Evolutionary conservation across 768 basidiomycete species (phyloP), one percentile per base, ranked within the genome.

Genomic region (Amanita pallidorosea): DNA sequence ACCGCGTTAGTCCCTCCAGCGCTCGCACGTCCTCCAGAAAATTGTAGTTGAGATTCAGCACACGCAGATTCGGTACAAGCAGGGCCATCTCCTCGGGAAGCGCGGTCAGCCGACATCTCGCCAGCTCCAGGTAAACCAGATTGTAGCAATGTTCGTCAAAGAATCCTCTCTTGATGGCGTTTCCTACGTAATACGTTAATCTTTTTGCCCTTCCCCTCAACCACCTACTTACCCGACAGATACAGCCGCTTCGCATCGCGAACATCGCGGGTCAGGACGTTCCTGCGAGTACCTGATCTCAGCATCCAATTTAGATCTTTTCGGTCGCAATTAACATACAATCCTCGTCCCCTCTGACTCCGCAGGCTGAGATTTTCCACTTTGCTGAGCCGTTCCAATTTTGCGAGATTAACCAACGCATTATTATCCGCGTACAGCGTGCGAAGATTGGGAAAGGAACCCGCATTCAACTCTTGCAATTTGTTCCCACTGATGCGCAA

Each of bases 31-130:
- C 83, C 58, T 92, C 81, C 64, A 98, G 63, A 66, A 94, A 97
- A 66, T 98, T 98, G 74, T 96, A 95, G 74, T 98, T 95, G 57
- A 97, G 78, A 72, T 97, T 97, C 67, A 98, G 70, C 53, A 83
- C 83, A 49, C 92, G 82, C 60, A 97, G 67, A 65, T 94, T 96
- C 29, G 96, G 95, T 44, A 83, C 70, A 50, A 87, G 67, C 42
- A 61, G 61, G 48, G 76, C 74, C 57, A 96, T 70, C 37, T 79
- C 75, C 57, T 65, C 59, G n/a, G 94, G 94, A 45, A 96, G 78
- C 49, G 58, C 58, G 33, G 80, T 83, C 55, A 98, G 70, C 54
- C 87, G 79, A 64, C 96, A 97, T 36, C 68, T 87, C 15, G 93
- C 93, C 42, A 88, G 72, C 69, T 99, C 96, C 63, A 98, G 73